Base-by-base conservation (phyloP, 352 stramenopile species). In the Pythium dissotocum region DNA sequence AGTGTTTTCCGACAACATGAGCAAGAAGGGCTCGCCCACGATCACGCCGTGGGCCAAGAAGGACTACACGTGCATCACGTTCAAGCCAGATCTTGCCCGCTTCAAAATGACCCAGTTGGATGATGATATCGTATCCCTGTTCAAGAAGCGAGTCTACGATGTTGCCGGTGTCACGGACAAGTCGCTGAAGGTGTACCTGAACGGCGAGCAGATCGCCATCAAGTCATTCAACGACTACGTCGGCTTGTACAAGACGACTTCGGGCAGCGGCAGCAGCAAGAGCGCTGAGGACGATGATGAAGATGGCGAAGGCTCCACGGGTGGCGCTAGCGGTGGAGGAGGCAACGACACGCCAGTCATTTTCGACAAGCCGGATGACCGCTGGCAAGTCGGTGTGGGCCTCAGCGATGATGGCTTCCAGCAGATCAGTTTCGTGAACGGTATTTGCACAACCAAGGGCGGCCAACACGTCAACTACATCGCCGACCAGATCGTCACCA, bases 401-500 rank as follows among this genome's bases (percentile, higher is more conserved):
- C 69, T 98, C 28, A 98, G 95, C 51, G 91, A 98, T 51, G 89
- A 91, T 56, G 88, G 92, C 5, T 98, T 98, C 65, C 93, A 98
- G 77, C 95, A 97, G 71, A 87, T 99, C 35, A 99, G 95, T 60
- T 99, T 99, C 74, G 97, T 99, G 16, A 99, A 99, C 73, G 91
- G 93, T 36, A 99, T 99, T 79, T 97, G 91, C 56, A 99, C 97
- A 2, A 95, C 85, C 12, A 97, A 98, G 74, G 97, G 97, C 56
- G 97, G 97, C 7, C 95, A 98, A 58, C 97, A 99, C 72, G 97
- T 99, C 10, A 89, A 94, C 57, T 97, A 97, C 68, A 94, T 98
- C 35, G 83, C 88, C 6, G 90, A 98, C 53, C 93, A 98, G 69
- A 84, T 98, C 35, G 82, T 84, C 9, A 89, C 89, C 58, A 94